These are phyloP conservation scores for Clonostachys rosea DNA, from an alignment of 2,329 filamentous ascomycete genomes.

Conservation along the genomic window DNA sequence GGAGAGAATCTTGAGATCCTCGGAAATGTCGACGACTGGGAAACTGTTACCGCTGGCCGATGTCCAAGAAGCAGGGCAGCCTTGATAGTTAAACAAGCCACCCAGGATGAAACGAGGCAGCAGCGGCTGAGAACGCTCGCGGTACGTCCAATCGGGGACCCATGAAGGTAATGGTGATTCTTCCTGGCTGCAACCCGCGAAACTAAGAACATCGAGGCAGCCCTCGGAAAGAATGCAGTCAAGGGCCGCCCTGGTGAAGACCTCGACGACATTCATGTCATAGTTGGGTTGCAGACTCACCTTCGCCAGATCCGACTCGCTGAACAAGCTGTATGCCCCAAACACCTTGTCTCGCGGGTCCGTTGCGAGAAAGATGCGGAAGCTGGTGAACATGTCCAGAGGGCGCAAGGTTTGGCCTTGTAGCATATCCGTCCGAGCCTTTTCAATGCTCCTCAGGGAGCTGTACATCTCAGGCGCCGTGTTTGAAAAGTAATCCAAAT, in stretches of 20 bases:
- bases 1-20: no score
- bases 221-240: not conserved
- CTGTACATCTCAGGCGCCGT: not conserved
- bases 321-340: not conserved
- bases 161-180: not conserved
- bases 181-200: not conserved
- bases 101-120: no score
- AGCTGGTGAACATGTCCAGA: not conserved
- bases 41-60: no score
- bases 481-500: no score
- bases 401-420: not conserved
- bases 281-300: not conserved
- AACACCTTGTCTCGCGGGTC: slow-evolving; percentile 1
- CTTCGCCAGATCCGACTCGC: not conserved
- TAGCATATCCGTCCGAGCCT: not conserved
- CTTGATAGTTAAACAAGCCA: no score
- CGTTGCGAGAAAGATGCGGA: not conserved
- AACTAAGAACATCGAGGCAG: not conserved
- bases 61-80: no score
- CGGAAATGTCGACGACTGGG: no score
- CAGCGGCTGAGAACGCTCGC: no score
- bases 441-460: not conserved
- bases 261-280: not conserved
- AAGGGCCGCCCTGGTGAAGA: not conserved
- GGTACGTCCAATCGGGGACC: not conserved